Evolutionary conservation across 2,329 filamentous ascomycete genomes (phyloP), one percentile per base, ranked within the genome.

Genomic region (Pezicula carpinea): DNA sequence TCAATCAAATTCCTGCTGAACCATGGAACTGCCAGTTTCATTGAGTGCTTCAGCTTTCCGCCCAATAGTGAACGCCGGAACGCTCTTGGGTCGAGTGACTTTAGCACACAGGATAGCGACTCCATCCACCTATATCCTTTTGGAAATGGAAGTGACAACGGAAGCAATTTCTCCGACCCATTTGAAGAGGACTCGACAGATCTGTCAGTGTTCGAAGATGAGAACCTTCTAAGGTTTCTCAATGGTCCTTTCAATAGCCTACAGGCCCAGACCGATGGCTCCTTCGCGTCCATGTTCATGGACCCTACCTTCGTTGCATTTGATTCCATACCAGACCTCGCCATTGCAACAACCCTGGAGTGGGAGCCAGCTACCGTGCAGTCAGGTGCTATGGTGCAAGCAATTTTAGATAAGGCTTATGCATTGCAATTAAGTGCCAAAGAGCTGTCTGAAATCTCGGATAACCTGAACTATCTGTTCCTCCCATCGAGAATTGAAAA

Each of bases 1-100:
- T 73, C 70, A 6, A 72, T 73, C 55, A 67, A 68, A 45, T 72
- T 72, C 26, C 64, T 73, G 7, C 57, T 73, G 5, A 73, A 73
- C 53, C 65, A 63, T 17, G 70, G 70, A 31, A 68, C 66, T 5
- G 69, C 71, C 41, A 70, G 67, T 47, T 73, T 73, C 47, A 71
- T 69, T 1, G 67, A 72, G 48, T 62, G 63, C 14, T 73, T 71
- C 44, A 66, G 63, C 17, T 66, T 72, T 6, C 70, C 70, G 11
- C 65, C 69, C 3, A 59, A 62, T 5, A 61, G 62, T 38, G 68
- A 72, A 47, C 62, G 65, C 11, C 51, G 62, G 21, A 61, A 64
- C 39, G 59, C 64, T 13, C 58, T 69, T 13, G 62, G 65, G 40
- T 68, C 64, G 41, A 61, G 69, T 21, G 66, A 62, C 39, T 33